These are phyloP conservation scores for Trichoderma sp. DNA, from an alignment of 2,329 filamentous ascomycete species.

Conservation along the genomic window DNA sequence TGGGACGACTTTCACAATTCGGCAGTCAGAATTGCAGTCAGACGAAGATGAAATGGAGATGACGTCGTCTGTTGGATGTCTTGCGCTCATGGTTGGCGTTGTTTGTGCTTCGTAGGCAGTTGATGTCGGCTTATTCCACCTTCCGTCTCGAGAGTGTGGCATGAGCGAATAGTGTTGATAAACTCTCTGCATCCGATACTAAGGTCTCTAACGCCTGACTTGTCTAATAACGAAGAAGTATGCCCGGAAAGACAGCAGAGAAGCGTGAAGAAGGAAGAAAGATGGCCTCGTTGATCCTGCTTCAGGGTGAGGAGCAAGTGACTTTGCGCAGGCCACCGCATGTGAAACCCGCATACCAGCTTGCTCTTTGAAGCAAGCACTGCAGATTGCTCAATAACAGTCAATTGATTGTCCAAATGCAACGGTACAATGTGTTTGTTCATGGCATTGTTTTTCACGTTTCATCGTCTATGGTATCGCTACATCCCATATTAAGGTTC, in stretches of 20 bases:
- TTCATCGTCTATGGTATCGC: slow-evolving; percentile 45
- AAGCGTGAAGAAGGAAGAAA: neutral
- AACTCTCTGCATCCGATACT: no score
- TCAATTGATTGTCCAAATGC: neutral
- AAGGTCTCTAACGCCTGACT: no score
- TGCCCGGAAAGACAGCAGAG: neutral
- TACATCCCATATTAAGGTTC: slow-evolving; percentile 41
- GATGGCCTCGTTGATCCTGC: neutral
- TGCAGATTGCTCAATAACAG: neutral
- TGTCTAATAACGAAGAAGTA: no score
- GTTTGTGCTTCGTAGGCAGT: neutral
- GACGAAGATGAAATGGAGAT: slow-evolving; percentile 11
- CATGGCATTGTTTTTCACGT: slow-evolving; percentile 30
- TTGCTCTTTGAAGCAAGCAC: neutral
- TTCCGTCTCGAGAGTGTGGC: no score
- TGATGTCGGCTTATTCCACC: no score
- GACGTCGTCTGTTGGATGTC: neutral
- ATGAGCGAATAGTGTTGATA: no score
- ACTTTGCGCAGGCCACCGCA: neutral
- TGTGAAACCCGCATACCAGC: neutral
- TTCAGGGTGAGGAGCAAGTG: slow-evolving; percentile 8
- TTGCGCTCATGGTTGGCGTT: neutral
- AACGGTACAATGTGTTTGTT: neutral
- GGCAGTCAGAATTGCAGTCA: slow-evolving; percentile 15
- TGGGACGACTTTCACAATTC: slow-evolving; percentile 5